These are phyloP conservation scores for Protomyces arabidopsidicola DNA, from an alignment of 1,139 yeast species.

Conservation along the genomic window DNA sequence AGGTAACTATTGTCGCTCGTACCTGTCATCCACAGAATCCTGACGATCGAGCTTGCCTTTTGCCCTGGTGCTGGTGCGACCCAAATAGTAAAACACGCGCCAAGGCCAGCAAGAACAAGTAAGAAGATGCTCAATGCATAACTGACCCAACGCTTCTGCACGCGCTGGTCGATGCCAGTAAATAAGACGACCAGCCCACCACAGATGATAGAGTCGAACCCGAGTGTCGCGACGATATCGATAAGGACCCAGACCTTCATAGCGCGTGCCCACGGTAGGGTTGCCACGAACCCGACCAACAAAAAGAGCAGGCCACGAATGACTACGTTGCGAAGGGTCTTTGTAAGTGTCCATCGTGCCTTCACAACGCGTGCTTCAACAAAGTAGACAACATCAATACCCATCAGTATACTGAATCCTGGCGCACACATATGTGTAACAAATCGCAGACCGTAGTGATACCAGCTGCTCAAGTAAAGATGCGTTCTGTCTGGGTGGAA, in stretches of 20 bases:
- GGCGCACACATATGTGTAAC: conserved; percentile 29
- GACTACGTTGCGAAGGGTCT: conserved; percentile 7
- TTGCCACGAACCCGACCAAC: conserved; percentile 9
- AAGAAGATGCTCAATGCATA: background rate
- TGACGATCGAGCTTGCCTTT: background rate
- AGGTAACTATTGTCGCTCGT: background rate
- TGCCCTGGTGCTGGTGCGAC: background rate
- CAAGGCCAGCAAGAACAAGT: background rate
- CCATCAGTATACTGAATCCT: conserved; percentile 26
- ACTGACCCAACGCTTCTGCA: background rate
- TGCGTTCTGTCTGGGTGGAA: conserved; percentile 21
- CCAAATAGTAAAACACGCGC: conserved; percentile 7
- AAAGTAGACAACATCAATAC: conserved; percentile 23
- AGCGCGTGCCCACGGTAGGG: conserved; percentile 3
- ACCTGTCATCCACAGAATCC: conserved; percentile 15
- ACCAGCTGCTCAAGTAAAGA: conserved; percentile 12
- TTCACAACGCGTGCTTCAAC: conserved; percentile 14
- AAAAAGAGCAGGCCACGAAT: conserved; percentile 15
- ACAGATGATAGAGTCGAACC: conserved; percentile 15
- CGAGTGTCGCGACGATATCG: conserved; percentile 19
- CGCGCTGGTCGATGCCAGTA: conserved; percentile 4
- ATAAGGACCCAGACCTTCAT: conserved; percentile 4
- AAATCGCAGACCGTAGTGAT: conserved; percentile 17
- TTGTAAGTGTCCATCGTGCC: conserved; percentile 2
- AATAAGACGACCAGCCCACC: conserved; percentile 4